Base-by-base conservation (phyloP, 202 grass and related monocot species). In the Digitaria exilis region DNA sequence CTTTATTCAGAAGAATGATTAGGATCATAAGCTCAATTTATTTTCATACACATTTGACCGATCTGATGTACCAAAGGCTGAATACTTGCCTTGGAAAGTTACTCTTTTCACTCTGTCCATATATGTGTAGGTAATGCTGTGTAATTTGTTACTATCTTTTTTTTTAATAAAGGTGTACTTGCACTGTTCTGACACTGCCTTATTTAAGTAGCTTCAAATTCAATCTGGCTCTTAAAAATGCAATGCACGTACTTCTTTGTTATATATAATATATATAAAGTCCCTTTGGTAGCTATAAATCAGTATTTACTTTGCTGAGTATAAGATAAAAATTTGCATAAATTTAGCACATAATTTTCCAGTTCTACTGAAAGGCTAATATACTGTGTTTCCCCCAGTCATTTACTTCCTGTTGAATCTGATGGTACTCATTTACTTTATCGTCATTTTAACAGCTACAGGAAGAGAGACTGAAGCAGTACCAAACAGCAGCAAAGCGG, bases 391-490 rank as follows among this genome's bases (percentile, higher is more conserved):
- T 72, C 32, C 51, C 29, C 43, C 41, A 16, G 2, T 39, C 26
- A 48, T 49, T 13, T 71, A 46, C n/a, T 39, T 35, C 16, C 15
- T 35, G 31, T 66, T 84, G 2, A 83, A 66, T 82, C 5, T 67
- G 73, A 63, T 81, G 43, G 76, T 73, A 71, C 29, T 83, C 0
- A 57, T 89, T 75, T 81, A 76, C 62, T 35, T 82, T 24, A 66
- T 29, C 41, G 77, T 69, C 49, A 59, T 74, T 89, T 73, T 32
- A 86, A 87, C 78, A 96, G 89, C 34, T 68, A 81, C 68, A 85
- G 49, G 91, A 96, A 74, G 78, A 83, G 49, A 92, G 88, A 89
- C 69, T 89, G 78, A 96, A 97, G 75, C 91, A 94, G 69, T 92
- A 94, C 85, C 93, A 94, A 66, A 37, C 69, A 44, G 91, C 93